These are phyloP conservation scores for Ustilago esculenta DNA, from an alignment of 1,284 basidiomycete species.

Conservation along the genomic window DNA sequence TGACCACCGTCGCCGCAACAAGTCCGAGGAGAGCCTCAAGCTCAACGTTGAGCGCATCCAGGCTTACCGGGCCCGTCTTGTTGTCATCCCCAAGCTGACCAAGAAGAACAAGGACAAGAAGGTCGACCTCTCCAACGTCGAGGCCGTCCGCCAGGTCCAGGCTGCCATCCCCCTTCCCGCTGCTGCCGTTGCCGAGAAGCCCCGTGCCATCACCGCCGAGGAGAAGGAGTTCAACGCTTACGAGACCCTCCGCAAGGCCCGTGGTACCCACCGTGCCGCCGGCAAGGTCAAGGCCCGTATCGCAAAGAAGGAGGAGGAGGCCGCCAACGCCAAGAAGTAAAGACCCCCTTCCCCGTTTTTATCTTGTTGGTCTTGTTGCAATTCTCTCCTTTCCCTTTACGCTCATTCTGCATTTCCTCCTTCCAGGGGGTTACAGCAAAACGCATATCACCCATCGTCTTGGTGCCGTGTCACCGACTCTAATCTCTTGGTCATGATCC, in stretches of 20 bases:
- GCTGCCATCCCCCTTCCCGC: conserved; percentile 72
- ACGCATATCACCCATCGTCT: background rate
- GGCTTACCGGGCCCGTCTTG: conserved; percentile 82
- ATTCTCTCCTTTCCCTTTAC: conserved; percentile 2
- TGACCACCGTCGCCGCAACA: conserved; percentile 95
- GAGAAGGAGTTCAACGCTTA: conserved; percentile 86
- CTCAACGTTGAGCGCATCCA: conserved; percentile 94
- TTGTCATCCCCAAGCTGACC: conserved; percentile 82
- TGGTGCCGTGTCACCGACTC: conserved; percentile 1
- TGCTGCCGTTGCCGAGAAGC: conserved; percentile 77
- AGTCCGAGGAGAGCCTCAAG: conserved; percentile 96
- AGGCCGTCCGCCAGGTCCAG: conserved; percentile 75
- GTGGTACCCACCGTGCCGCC: conserved; percentile 84
- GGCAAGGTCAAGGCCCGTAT: conserved; percentile 81
- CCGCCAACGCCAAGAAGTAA: conserved; percentile 91
- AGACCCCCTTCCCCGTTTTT: too few species aligned
- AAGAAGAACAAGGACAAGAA: conserved; percentile 90
- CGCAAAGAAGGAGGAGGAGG: conserved; percentile 83
- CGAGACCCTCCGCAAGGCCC: conserved; percentile 85
- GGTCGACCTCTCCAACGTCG: conserved; percentile 80
- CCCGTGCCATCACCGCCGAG: conserved; percentile 91
- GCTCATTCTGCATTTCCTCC: background rate
- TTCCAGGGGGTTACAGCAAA: conserved; percentile 2
- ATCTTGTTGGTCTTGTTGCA: conserved; percentile 18
- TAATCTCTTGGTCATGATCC: conserved; percentile 9